Conservation (phyloP, 768 basidiomycete species). For the Kwoniella sp. region DNA sequence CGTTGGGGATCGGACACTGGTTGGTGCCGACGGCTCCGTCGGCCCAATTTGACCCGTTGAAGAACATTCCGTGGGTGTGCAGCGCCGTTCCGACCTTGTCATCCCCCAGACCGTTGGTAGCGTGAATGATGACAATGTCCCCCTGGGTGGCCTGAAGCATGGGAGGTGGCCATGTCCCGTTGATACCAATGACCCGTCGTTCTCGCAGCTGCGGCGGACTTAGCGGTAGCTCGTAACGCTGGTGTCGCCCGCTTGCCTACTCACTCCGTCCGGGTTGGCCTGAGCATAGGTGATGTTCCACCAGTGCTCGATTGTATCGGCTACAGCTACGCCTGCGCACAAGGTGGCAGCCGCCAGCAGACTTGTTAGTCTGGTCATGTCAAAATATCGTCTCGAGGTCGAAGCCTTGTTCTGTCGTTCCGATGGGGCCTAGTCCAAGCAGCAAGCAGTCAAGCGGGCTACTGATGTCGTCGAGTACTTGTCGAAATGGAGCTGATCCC, state of each 20-base stretch:
- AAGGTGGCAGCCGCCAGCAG: slow-evolving; percentile 1
- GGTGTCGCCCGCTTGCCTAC: not conserved
- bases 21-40: slow-evolving; percentile 79
- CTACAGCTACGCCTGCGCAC: not conserved
- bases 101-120: slow-evolving; percentile 63
- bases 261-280: slow-evolving; percentile 77
- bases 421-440: no score
- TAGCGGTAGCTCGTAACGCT: not conserved
- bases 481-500: no score
- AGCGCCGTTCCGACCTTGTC: slow-evolving; percentile 58
- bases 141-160: slow-evolving; percentile 66
- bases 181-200: slow-evolving; percentile 78
- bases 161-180: slow-evolving; percentile 93
- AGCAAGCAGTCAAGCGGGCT: no score
- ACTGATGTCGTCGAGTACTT: no score
- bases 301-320: slow-evolving; percentile 33
- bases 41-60: slow-evolving; percentile 79
- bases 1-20: slow-evolving; percentile 75
- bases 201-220: slow-evolving; percentile 50
- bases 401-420: no score
- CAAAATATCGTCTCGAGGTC: no score
- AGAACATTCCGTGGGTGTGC: slow-evolving; percentile 94
- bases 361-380: slow-evolving; percentile 1
- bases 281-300: slow-evolving; percentile 87
- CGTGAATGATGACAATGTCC: slow-evolving; percentile 74